Evolutionary conservation across 2,329 filamentous ascomycete species (phyloP), one percentile per base, ranked within the genome.

Genomic region (Colletotrichum graminicola): DNA sequence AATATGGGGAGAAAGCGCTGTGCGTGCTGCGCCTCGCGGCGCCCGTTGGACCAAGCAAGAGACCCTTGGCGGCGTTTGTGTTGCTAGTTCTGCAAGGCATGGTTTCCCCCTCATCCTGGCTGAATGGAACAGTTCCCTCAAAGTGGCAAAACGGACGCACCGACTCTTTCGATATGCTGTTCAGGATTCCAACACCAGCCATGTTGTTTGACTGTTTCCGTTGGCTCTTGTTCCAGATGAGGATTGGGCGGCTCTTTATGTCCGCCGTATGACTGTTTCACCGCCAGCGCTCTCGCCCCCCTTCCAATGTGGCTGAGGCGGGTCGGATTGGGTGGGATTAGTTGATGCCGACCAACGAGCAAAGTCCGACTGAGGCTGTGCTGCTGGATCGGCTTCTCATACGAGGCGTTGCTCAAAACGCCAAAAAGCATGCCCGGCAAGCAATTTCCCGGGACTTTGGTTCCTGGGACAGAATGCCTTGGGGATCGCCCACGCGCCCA

Each of bases 1-100:
- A 43, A 1, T 5, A 18, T 39, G 36, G 5, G 16, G 39, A 18
- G 39, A 14, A n/a, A 16, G 29, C 12, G 60, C 47, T 62, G 45
- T 62, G 60, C 60, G 45, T 62, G 60, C 60, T 49, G 34, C 57
- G 57, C 56, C 39, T 41, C 18, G 29, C 56, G 7, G 18, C 41
- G 10, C 41, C n/a, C 21, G 41, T 3, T 29, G n/a, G 14, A 60
- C 18, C 18, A 21, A 21, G 39, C 5, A 11, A 21, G 8, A 8
- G 51, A 6, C 47, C 23, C 16, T 8, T 3, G 23, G 29, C 21
- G 26, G 16, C 26, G 5, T n/a, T 29, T 45, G 23, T 11, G 23
- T 5, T 60, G 26, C 16, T 14, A n/a, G 43, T 45, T 6, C 18
- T 16, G 43, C 29, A 3, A 61, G 57, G 43, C 57, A 61, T 36